Base-by-base conservation (phyloP, 139 green algal species). In the Ettlia oleoabundans region DNA sequence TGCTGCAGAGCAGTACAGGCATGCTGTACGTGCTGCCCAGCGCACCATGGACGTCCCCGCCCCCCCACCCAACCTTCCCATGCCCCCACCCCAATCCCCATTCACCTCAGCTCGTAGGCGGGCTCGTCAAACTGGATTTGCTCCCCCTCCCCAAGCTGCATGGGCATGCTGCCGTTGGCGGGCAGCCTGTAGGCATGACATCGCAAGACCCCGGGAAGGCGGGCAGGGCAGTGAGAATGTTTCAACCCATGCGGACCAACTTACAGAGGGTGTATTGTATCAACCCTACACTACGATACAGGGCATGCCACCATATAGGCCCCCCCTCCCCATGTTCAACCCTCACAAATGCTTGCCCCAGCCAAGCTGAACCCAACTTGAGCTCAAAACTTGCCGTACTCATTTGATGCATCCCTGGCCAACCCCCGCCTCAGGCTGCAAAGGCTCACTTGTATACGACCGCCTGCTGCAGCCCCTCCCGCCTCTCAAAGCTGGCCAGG, bases 91-190 rank as follows among this genome's bases (percentile, higher is more conserved):
- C 9, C 28, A 5, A n/a, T 37, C 62, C 62, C 28, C n/a, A 26
- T 4, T 30, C 71, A 79, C 42, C 69, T 69, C 28, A 97, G 86
- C 82, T 88, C 88, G 81, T 95, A 96, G 10, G 90, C 86, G 0
- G 92, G 86, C 85, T 96, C 92, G 2, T 95, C 90, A 87, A 96
- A 96, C 55, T 61, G 33, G 33, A 96, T 77, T 32, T 87, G 82
- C 53, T 83, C 37, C 0, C 88, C 90, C 2, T 78, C 75, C 0
- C 40, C 82, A 66, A 95, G 87, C 43, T 35, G 35, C 5, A 61
- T 68, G 13, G 87, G 91, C 64, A 75, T 75, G 76, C 37, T 33
- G 76, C 43, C 61, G 5, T 30, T 40, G 0, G 19, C 62, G 1
- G 76, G 43, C 76, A 82, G 63, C 42, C 76, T 75, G 63, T 61